Percentiles rank a stretch among this genome's conserved stretches.
These are phyloP conservation scores for Tuctoria greenei DNA, from an alignment of 176 grass and related monocot genomes.

Conservation along the genomic window DNA sequence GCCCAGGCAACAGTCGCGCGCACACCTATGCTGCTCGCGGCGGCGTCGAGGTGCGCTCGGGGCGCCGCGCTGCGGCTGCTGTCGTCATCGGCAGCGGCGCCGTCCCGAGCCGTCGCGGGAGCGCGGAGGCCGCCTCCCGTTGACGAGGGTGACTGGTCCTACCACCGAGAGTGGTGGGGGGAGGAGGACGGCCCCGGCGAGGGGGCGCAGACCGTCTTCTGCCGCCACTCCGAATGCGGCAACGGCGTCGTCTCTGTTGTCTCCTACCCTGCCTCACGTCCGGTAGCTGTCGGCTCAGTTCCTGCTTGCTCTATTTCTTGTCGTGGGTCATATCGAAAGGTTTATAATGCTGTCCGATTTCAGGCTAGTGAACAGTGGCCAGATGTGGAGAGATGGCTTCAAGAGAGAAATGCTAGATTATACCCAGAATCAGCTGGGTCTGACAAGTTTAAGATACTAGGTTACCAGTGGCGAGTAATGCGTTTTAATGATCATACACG, in stretches of 20 bases:
- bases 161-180: constrained; percentile 79
- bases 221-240: constrained; percentile 54
- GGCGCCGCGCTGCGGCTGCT: constrained; percentile 45
- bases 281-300: constrained; percentile 36
- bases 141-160: constrained; percentile 81
- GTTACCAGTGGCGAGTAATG: constrained; percentile 89
- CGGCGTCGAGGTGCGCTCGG: constrained; percentile 21
- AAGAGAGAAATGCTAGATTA: constrained; percentile 60
- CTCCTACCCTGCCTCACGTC: constrained; percentile 65
- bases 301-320: not conserved
- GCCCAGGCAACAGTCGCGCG: not conserved
- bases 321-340: not conserved
- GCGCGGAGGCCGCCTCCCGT: constrained; percentile 4
- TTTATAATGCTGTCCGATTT: not conserved
- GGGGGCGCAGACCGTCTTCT: constrained; percentile 60
- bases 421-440: constrained; percentile 41
- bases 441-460: constrained; percentile 71
- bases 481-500: constrained; percentile 82
- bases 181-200: constrained; percentile 48
- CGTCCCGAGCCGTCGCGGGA: constrained; percentile 7
- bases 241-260: constrained; percentile 87
- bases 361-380: constrained; percentile 57
- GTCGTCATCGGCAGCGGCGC: not conserved
- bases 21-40: constrained; percentile 41
- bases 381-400: constrained; percentile 63